Conservation (phyloP, 1,139 yeast species). For the Sugiyamaella sp. region DNA sequence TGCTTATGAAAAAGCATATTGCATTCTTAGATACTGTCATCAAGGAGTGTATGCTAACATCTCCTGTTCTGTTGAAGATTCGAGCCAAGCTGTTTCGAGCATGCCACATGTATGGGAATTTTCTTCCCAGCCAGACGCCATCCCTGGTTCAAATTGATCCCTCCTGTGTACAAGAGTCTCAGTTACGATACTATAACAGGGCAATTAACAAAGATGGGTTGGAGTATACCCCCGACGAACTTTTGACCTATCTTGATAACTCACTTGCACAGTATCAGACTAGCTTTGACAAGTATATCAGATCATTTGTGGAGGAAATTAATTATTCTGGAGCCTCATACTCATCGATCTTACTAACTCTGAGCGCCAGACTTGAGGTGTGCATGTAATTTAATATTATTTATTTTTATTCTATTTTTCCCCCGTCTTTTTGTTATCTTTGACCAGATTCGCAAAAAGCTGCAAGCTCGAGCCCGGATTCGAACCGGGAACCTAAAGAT, state of each 20-base stretch:
- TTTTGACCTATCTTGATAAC: constrained; percentile 45
- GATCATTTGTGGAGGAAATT: constrained; percentile 57
- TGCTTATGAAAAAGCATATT: constrained; percentile 55
- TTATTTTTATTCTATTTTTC: not conserved
- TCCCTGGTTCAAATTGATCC: constrained; percentile 57
- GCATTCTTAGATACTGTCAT: constrained; percentile 65
- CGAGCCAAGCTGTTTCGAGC: constrained; percentile 43
- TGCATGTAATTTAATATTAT: constrained; percentile 22
- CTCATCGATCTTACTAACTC: constrained; percentile 56
- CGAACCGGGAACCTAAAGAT: not conserved
- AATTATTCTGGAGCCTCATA: constrained; percentile 65
- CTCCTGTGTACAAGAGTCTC: constrained; percentile 47
- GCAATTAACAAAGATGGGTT: constrained; percentile 44
- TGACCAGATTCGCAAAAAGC: not conserved
- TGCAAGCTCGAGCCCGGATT: not conserved
- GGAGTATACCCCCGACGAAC: constrained; percentile 35
- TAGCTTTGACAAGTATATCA: constrained; percentile 57
- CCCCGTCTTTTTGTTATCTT: not conserved
- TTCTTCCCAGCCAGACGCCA: constrained; percentile 57
- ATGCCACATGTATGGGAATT: constrained; percentile 57
- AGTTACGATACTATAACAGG: constrained; percentile 46
- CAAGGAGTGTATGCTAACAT: constrained; percentile 69
- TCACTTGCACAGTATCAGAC: constrained; percentile 57
- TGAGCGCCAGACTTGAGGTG: constrained; percentile 57
- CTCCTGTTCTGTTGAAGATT: constrained; percentile 55